Evolutionary conservation across 2,329 filamentous ascomycete genomes (phyloP).

Genomic region (Fusarium concolor): DNA sequence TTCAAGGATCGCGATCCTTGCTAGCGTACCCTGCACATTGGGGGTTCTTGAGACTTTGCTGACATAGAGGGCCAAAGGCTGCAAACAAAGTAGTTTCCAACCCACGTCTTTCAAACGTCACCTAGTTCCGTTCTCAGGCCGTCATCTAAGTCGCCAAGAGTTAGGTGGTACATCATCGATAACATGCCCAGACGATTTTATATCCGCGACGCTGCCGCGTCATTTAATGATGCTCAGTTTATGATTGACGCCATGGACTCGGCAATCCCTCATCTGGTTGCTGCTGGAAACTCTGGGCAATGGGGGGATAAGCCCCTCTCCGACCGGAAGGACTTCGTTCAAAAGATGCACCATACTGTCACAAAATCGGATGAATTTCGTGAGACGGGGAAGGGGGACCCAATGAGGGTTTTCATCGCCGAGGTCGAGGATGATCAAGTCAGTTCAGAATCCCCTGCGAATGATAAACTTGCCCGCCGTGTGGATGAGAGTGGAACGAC

Average conservation of each 20-base stretch:
- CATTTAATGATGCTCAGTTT: constrained; percentile 46
- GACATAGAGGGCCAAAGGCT: constrained; percentile 30
- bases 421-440: constrained; percentile 37
- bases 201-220: constrained; percentile 40
- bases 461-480: constrained; percentile 28
- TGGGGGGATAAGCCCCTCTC: constrained; percentile 47
- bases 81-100: constrained; percentile 3
- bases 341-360: constrained; percentile 38
- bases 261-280: constrained; percentile 45
- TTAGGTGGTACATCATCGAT: not conserved
- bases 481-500: constrained; percentile 26
- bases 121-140: not conserved
- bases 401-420: constrained; percentile 46
- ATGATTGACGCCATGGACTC: constrained; percentile 49
- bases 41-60: constrained; percentile 12
- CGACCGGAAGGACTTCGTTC: constrained; percentile 36
- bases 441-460: constrained; percentile 2
- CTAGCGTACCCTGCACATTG: constrained; percentile 34
- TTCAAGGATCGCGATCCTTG: constrained; percentile 36
- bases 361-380: constrained; percentile 43
- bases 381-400: constrained; percentile 39
- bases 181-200: constrained; percentile 38
- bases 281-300: constrained; percentile 45
- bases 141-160: not conserved
- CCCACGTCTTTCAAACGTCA: not conserved